phyloP scores from a whole-genome alignment of 352 stramenopile species.

The Thraustotheca clavata region DNA sequence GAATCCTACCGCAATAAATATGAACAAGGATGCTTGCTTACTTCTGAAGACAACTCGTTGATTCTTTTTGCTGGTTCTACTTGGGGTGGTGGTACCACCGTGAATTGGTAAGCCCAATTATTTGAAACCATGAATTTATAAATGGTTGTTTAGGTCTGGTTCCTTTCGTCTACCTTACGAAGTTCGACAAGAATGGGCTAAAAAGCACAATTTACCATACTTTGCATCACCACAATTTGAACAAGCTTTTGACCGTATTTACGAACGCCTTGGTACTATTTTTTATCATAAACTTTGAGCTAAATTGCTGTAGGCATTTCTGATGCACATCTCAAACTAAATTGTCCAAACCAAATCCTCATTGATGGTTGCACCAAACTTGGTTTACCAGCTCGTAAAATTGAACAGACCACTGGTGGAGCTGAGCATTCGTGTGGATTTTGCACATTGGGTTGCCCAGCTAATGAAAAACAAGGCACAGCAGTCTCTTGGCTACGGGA shows the following conservation, averaged over 20 bases:
- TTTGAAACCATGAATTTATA: neutral
- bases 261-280: neutral
- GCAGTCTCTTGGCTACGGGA: constrained; percentile 19
- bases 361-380: constrained; percentile 23
- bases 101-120: constrained; percentile 19
- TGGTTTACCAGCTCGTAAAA: constrained; percentile 21
- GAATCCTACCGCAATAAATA: constrained; percentile 20
- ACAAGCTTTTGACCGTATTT: constrained; percentile 9
- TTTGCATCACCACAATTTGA: constrained; percentile 21
- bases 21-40: constrained; percentile 20
- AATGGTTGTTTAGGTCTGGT: neutral
- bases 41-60: constrained; percentile 22
- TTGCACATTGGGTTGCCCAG: constrained; percentile 22
- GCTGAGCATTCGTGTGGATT: constrained; percentile 11
- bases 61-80: constrained; percentile 21
- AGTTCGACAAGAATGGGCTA: constrained; percentile 25
- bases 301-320: neutral
- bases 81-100: constrained; percentile 20
- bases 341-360: constrained; percentile 24
- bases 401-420: constrained; percentile 19
- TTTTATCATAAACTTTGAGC: neutral
- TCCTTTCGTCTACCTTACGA: constrained; percentile 15
- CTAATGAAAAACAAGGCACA: constrained; percentile 22
- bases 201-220: constrained; percentile 14
- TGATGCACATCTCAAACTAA: constrained; percentile 18